Evolutionary conservation across 176 grass and related monocot species (phyloP).

Genomic region (Chrysopogon serrulatus): DNA sequence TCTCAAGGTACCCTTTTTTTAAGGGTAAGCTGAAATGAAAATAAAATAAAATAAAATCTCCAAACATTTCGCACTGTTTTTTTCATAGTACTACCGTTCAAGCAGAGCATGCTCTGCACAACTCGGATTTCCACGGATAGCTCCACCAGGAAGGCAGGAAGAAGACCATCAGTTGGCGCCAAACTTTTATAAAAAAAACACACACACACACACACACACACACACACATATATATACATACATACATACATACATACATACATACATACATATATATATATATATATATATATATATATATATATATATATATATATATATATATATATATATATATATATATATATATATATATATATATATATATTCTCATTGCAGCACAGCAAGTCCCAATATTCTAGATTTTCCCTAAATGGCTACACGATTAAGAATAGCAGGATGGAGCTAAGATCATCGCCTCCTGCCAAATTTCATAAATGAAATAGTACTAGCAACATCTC

Average conservation of each 20-base stretch:
- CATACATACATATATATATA: too few species aligned
- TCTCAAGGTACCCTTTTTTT: not conserved
- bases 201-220: too few species aligned
- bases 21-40: not conserved
- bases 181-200: not conserved
- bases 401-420: not conserved
- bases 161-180: not conserved
- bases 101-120: not conserved
- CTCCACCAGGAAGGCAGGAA: not conserved
- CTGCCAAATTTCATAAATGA: not conserved
- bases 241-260: too few species aligned
- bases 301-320: too few species aligned
- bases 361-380: not conserved
- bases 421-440: not conserved
- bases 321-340: too few species aligned
- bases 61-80: not conserved
- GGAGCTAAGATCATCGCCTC: not conserved
- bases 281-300: too few species aligned
- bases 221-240: too few species aligned
- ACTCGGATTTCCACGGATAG: not conserved
- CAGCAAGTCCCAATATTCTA: not conserved
- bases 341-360: too few species aligned
- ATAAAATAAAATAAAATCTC: too few species aligned
- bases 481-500: not conserved
- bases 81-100: not conserved